A percentile compares a stretch with the other conserved stretches of the same genome.
These are phyloP conservation scores for Sphagnum magellanicum DNA, from an alignment of 228 moss, liverwort and hornwort genomes.

Conservation along the genomic window DNA sequence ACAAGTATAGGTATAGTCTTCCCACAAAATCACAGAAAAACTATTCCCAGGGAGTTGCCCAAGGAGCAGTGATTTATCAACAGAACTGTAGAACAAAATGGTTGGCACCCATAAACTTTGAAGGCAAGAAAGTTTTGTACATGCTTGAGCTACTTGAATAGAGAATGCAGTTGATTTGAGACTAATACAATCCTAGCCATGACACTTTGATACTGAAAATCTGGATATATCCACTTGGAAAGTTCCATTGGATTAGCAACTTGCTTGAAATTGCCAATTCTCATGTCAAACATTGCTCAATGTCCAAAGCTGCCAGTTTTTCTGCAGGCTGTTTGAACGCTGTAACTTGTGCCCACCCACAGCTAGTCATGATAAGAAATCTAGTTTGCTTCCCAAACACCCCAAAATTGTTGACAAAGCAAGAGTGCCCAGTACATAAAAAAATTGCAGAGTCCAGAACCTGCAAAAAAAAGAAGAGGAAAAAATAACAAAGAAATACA, in stretches of 20 bases:
- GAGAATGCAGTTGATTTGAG: too few relatives aligned
- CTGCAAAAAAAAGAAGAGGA: too few relatives aligned
- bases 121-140: too few relatives aligned
- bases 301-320: slow-evolving; percentile 73
- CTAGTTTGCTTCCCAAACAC: neutral
- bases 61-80: slow-evolving; percentile 65
- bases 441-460: too few relatives aligned
- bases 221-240: too few relatives aligned
- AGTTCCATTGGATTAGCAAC: neutral
- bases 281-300: slow-evolving; percentile 65
- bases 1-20: neutral
- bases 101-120: too few relatives aligned
- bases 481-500: too few relatives aligned
- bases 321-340: slow-evolving; percentile 89
- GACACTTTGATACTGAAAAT: too few relatives aligned
- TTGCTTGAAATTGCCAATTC: slow-evolving; percentile 89
- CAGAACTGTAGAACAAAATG: slow-evolving; percentile 52
- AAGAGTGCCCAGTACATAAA: too few relatives aligned
- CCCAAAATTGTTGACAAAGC: too few relatives aligned
- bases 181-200: too few relatives aligned
- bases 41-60: slow-evolving; percentile 86
- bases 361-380: neutral
- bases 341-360: slow-evolving; percentile 45
- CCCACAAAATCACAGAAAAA: slow-evolving; percentile 80
- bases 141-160: too few relatives aligned